phyloP scores from a whole-genome alignment of 441 rosid genomes.

The Gossypium lobatum region DNA sequence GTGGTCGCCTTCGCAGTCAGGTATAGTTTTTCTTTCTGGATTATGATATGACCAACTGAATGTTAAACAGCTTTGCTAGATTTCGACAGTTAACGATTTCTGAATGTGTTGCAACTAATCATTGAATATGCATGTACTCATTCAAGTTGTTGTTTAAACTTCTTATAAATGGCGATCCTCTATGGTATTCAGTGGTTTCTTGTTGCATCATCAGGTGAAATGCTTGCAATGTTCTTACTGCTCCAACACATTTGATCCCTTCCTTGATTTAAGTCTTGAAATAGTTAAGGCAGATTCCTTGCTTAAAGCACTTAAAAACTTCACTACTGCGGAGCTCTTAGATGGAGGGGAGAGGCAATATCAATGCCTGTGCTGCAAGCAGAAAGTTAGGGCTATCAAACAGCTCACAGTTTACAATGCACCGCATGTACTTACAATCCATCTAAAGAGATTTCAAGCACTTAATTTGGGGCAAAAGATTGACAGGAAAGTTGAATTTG shows the following conservation, averaged over 20 bases:
- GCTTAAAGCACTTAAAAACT: conserved; percentile 60
- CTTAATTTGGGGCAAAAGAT: conserved; percentile 69
- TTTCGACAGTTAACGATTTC: neutral
- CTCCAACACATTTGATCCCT: conserved; percentile 88
- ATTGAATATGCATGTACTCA: neutral
- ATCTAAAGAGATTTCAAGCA: conserved; percentile 83
- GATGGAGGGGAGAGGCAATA: conserved; percentile 92
- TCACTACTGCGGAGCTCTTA: conserved; percentile 68
- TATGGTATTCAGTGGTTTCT: conserved; percentile 12
- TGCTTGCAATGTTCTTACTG: conserved; percentile 73
- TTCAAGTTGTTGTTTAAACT: neutral
- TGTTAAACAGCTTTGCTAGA: neutral
- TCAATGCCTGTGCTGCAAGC: conserved; percentile 80
- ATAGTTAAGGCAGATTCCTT: conserved; percentile 76
- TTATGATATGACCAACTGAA: neutral
- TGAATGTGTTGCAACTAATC: neutral
- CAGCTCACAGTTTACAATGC: conserved; percentile 84
- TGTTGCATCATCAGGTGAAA: conserved; percentile 52
- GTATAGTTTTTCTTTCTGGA: conserved; percentile 28
- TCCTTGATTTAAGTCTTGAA: conserved; percentile 87
- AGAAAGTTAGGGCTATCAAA: conserved; percentile 78
- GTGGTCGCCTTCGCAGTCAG: conserved; percentile 92
- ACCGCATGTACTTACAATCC: conserved; percentile 79
- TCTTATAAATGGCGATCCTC: neutral
- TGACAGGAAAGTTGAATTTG: conserved; percentile 64